Evolutionary conservation across 768 basidiomycete species (phyloP).

Genomic region (Tephrocybe sp.): DNA sequence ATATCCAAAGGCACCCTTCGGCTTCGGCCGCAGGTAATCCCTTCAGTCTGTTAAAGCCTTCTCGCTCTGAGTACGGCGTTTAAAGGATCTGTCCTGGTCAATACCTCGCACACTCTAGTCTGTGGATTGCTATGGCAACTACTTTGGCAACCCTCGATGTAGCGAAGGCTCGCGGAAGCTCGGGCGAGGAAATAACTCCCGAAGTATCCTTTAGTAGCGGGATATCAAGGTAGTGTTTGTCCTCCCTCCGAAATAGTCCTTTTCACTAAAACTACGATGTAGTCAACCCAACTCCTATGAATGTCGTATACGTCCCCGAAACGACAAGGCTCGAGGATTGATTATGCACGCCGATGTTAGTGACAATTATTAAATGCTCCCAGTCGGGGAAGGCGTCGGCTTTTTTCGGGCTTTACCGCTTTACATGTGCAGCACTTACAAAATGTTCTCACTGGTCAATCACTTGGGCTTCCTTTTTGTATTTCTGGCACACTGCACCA

Average conservation of each 20-base stretch:
- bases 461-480: too few species aligned
- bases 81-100: constrained; percentile 39
- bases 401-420: too few species aligned
- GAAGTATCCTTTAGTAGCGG: constrained; percentile 31
- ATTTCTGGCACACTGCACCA: too few species aligned
- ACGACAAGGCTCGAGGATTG: not conserved
- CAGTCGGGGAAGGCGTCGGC: too few species aligned
- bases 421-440: too few species aligned
- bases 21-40: constrained; percentile 23
- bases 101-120: constrained; percentile 38
- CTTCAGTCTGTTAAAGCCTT: not conserved
- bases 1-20: constrained; percentile 15
- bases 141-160: constrained; percentile 29
- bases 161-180: too few species aligned
- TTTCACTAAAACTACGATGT: not conserved
- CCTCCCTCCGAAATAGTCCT: too few species aligned
- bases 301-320: constrained; percentile 12
- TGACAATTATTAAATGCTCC: too few species aligned
- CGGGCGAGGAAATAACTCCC: too few species aligned
- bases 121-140: constrained; percentile 26
- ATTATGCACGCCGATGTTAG: constrained; percentile 8
- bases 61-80: not conserved
- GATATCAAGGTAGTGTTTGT: constrained; percentile 24
- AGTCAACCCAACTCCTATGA: constrained; percentile 13
- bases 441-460: too few species aligned